Percentiles rank a stretch among this genome's conserved stretches.
These are phyloP conservation scores for Calonectria honghensis DNA, from an alignment of 2,329 filamentous ascomycete species.

Conservation along the genomic window DNA sequence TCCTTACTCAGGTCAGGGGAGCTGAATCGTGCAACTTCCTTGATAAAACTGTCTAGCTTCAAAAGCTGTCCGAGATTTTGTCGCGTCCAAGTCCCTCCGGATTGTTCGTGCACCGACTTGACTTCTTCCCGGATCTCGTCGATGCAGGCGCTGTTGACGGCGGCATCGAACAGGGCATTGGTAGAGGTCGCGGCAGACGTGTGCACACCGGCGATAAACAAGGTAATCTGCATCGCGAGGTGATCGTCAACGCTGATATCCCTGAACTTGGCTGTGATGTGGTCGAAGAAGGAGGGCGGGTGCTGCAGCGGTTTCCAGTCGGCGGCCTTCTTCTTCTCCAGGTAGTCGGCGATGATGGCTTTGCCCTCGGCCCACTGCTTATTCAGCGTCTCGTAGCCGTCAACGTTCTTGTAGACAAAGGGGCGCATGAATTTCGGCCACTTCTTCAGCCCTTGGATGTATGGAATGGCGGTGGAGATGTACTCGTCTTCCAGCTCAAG, in stretches of 20 bases:
- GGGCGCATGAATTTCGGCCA: background rate
- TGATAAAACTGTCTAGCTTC: conserved; percentile 5
- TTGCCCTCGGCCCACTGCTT: conserved; percentile 8
- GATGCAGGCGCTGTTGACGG: background rate
- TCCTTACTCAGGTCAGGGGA: background rate
- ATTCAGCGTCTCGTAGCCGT: background rate
- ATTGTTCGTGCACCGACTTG: background rate
- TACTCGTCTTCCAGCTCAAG: background rate
- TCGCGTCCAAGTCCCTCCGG: background rate
- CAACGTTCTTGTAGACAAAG: background rate
- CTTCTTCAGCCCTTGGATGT: background rate
- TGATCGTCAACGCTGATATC: conserved; percentile 3
- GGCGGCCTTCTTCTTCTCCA: conserved; percentile 6
- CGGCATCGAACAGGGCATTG: conserved; percentile 1
- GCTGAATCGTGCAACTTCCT: conserved; percentile 5
- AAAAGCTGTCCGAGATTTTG: background rate
- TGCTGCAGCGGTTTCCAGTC: conserved; percentile 1
- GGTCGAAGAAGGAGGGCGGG: conserved; percentile 1
- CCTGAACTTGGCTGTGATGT: background rate
- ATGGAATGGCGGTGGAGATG: background rate
- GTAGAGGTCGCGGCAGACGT: background rate
- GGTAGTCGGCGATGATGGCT: background rate
- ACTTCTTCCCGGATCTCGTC: background rate
- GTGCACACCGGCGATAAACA: conserved; percentile 9
- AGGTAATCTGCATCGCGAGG: background rate